A percentile compares a stretch with the other conserved stretches of the same genome.
Conservation (phyloP, 75 land plant genomes). For the Cryptomeria japonica region DNA sequence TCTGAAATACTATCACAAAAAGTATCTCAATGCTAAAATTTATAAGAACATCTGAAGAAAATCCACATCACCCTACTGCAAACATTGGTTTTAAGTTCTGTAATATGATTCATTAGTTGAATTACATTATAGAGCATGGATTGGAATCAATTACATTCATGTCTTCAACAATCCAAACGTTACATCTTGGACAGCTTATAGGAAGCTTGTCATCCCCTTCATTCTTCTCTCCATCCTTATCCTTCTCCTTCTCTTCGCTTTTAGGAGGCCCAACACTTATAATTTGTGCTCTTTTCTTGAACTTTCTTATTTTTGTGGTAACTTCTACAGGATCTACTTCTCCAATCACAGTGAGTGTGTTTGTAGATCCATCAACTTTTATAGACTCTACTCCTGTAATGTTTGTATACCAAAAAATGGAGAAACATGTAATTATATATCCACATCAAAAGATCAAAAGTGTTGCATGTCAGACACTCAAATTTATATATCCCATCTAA, state of each 20-base stretch:
- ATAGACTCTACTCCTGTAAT: conserved; percentile 19
- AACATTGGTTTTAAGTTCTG: too few relatives aligned
- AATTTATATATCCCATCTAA: too few relatives aligned
- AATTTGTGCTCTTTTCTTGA: conserved; percentile 25
- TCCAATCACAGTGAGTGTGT: conserved; percentile 38
- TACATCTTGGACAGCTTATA: neutral
- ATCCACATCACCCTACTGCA: neutral
- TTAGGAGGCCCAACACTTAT: conserved; percentile 39
- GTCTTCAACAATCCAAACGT: neutral
- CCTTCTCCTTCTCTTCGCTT: neutral
- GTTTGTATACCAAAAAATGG: neutral
- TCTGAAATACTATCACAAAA: too few relatives aligned
- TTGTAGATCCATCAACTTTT: conserved; percentile 28
- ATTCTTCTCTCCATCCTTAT: neutral
- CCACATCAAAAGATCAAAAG: too few relatives aligned
- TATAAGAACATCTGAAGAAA: too few relatives aligned
- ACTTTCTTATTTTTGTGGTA: conserved; percentile 27
- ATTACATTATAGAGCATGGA: neutral
- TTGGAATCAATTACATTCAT: neutral
- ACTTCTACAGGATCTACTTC: conserved; percentile 49
- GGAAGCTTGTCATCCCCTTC: neutral
- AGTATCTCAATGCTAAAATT: too few relatives aligned
- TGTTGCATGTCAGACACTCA: too few relatives aligned
- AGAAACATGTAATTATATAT: neutral
- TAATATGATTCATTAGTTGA: too few relatives aligned